These are phyloP conservation scores for Phytophthora colocasiae DNA, from an alignment of 352 stramenopile species.

Conservation along the genomic window DNA sequence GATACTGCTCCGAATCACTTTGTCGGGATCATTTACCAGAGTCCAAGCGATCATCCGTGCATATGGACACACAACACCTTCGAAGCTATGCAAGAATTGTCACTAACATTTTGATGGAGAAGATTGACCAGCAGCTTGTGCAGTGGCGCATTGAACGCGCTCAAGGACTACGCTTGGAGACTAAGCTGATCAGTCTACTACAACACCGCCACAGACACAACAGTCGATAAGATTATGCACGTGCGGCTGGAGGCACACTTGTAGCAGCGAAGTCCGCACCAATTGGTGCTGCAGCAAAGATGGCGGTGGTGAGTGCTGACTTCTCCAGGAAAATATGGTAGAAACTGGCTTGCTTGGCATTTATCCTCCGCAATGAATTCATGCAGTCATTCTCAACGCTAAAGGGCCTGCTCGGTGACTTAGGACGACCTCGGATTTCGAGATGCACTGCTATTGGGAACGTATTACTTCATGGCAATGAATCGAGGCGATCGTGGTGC, in stretches of 20 bases:
- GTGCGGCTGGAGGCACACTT: constrained; percentile 79
- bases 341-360: constrained; percentile 77
- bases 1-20: constrained; percentile 83
- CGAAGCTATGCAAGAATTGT: constrained; percentile 78
- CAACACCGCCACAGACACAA: constrained; percentile 81
- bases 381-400: constrained; percentile 90
- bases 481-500: constrained; percentile 83
- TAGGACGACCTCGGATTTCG: constrained; percentile 86
- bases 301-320: constrained; percentile 85
- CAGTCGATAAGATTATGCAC: constrained; percentile 87
- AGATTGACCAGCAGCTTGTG: constrained; percentile 78
- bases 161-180: constrained; percentile 79
- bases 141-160: constrained; percentile 84
- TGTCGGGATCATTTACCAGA: constrained; percentile 77
- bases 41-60: constrained; percentile 64
- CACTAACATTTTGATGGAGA: constrained; percentile 74
- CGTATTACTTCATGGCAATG: constrained; percentile 92
- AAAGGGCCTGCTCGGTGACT: constrained; percentile 79
- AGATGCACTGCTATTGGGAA: constrained; percentile 84
- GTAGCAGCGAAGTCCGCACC: constrained; percentile 79
- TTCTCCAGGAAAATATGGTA: constrained; percentile 88
- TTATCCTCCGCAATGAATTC: constrained; percentile 89
- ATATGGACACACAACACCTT: constrained; percentile 65
- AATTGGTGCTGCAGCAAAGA: constrained; percentile 83
- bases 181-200: constrained; percentile 78